Evolutionary conservation across 192 early-diverging fungal genomes (phyloP), one percentile per base, ranked within the genome.

Genomic region (Entrophospora sp.): DNA sequence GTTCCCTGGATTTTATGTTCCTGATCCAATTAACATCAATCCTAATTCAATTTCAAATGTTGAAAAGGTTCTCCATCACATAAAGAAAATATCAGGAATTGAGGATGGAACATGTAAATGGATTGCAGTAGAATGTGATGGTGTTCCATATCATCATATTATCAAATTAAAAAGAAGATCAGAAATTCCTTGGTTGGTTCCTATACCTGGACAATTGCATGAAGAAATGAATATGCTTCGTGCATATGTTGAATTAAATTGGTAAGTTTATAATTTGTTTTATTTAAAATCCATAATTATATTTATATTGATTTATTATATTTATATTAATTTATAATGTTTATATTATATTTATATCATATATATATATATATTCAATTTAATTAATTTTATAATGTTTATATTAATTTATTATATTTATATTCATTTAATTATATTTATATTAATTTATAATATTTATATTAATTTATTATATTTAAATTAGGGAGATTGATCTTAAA

Each of bases 21-120:
- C 24, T 49, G 48, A 49, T 49, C 48, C 48, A 49, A 49, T 49
- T 49, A 40, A 59, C 22, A 38, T 59, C 37, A 59, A 59, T 38
- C 37, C 57, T 2, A 59, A 59, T 59, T 37, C 37, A 24, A 59
- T 59, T 24, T 1, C 22, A 38, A 59, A 59, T 40, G 37, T 59
- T 3, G 28, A 59, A 59, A 59, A 59, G n/a, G 57, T 59, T 59
- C 57, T 59, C 25, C 28, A 12, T 14, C 59, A 61, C 25, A 61
- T 61, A 25, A 40, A 61, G 22, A 27, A 10, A 61, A 61, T 61
- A 44, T 2, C 59, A 61, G 59, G 27, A n/a, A 27, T 61, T 44
- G 44, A 61, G 14, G 24, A 61, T 45, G 27, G 59, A 61, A 61
- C 30, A 3, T 40, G 42, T 13, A 61, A 61, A 61, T 61, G 27